Percentiles rank a stretch among this genome's conserved stretches.
phyloP scores from a whole-genome alignment of 495 filamentous ascomycete species.

The Aspergillus baeticus region DNA sequence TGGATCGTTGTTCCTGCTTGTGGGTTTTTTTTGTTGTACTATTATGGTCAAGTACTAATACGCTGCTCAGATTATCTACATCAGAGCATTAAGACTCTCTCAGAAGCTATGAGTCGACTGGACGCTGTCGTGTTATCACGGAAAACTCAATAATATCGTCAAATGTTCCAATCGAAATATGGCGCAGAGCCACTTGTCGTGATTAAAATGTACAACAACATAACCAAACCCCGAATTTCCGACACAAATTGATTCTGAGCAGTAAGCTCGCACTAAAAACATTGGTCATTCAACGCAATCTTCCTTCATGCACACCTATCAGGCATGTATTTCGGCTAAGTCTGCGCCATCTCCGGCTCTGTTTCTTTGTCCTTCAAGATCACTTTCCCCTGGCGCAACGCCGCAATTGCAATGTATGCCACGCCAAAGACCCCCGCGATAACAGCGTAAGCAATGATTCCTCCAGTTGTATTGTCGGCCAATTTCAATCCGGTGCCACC shows the following conservation, averaged over 20 bases:
- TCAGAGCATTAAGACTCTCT: conserved; percentile 47
- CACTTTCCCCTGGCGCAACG: conserved; percentile 6
- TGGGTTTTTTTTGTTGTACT: conserved; percentile 28
- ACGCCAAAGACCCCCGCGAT: conserved; percentile 12
- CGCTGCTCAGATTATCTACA: conserved; percentile 48
- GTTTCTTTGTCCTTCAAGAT: conserved; percentile 5
- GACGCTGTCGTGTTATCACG: conserved; percentile 32
- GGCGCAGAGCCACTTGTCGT: neutral
- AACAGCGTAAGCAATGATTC: conserved; percentile 13
- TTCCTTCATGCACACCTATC: too few species aligned
- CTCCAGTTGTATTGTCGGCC: conserved; percentile 8
- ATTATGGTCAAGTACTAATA: conserved; percentile 1
- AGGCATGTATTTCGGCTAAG: neutral
- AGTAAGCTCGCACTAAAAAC: too few species aligned
- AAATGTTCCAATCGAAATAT: neutral
- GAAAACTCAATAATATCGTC: conserved; percentile 32
- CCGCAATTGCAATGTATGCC: conserved; percentile 2
- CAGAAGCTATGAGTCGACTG: conserved; percentile 43
- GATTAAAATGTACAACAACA: too few species aligned
- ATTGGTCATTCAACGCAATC: too few species aligned
- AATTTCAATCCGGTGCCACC: conserved; percentile 13
- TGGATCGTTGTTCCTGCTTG: conserved; percentile 77
- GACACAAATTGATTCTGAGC: too few species aligned
- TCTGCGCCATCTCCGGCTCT: neutral
- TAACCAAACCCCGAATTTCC: too few species aligned